Base-by-base conservation (phyloP, 2,329 filamentous ascomycete species). In the Celoporthe dispersa region DNA sequence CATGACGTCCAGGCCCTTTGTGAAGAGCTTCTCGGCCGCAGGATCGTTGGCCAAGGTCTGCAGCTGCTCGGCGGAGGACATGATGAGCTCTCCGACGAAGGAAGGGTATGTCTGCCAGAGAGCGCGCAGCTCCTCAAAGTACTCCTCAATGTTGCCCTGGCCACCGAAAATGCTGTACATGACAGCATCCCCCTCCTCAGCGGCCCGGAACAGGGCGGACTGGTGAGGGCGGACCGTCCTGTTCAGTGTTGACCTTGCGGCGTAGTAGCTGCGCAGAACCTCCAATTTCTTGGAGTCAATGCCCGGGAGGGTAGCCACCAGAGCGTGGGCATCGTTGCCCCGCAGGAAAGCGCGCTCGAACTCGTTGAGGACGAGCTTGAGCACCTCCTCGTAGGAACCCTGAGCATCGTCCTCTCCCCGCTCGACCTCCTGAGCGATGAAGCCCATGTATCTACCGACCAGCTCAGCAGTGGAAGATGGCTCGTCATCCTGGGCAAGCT, bases 121-220 rank as follows among this genome's bases (percentile, higher is more conserved):
- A 80, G 97, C 92, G 69, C 96, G 91, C 73, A 99, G 88, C 84
- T 99, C 96, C 75, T 99, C 95, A 77, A 99, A 99, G 83, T 99
- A 99, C 83, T 99, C 97, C 82, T 99, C 95, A 73, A 99, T 98
- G 81, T 99, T 99, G 76, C 96, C 96, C 81, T 99, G 96, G 8
- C 96, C 96, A 71, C 96, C 96, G 75, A 98, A 97, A 72, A 99
- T 94, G 74, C 91, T 94, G 84, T 97, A 99, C 71, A 99, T 88
- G 76, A 89, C 91, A 68, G 94, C 94, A 68, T 91, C 90, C 72
- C 89, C 91, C 73, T 98, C 94, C 62, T 92, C 90, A 12, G 94
- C 94, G 65, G 96, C 95, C 75, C 96, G 89, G 78, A 98, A 89
- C 62, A 99, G 87, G 48, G 96, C 97, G 55, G 97, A 98, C 79